Evolutionary conservation across 192 early-diverging fungal genomes (phyloP).

Genomic region (Backusella australiensis): DNA sequence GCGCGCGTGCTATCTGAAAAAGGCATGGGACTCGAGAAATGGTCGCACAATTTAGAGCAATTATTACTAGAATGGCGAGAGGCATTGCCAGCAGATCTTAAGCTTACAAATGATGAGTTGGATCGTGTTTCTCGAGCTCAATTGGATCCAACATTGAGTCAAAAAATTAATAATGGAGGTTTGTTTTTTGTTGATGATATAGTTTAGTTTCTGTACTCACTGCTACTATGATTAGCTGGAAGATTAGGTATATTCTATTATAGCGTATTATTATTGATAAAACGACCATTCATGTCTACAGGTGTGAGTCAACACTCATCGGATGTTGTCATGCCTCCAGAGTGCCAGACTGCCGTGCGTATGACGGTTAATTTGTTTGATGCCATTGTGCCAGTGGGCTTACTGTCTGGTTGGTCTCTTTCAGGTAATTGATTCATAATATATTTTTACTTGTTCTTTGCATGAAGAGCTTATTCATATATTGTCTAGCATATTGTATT

Average conservation of each 20-base stretch:
- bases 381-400: neutral
- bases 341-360: neutral
- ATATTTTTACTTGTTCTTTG: neutral
- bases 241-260: neutral
- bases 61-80: conserved; percentile 24
- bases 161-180: conserved; percentile 19
- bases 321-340: neutral
- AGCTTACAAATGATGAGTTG: conserved; percentile 15
- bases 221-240: neutral
- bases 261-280: neutral
- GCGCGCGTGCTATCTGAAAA: conserved; percentile 17
- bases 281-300: conserved; percentile 10
- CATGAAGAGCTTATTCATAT: neutral
- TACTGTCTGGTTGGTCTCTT: conserved; percentile 4
- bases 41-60: conserved; percentile 9
- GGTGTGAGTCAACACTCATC: neutral
- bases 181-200: neutral
- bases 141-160: neutral
- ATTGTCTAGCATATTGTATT: neutral
- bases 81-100: conserved; percentile 10
- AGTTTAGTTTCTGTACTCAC: neutral
- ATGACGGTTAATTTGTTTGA: conserved; percentile 2
- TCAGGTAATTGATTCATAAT: neutral
- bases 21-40: conserved; percentile 8
- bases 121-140: neutral